Conservation (phyloP, 768 basidiomycete genomes). For the Amanita thiersii region DNA sequence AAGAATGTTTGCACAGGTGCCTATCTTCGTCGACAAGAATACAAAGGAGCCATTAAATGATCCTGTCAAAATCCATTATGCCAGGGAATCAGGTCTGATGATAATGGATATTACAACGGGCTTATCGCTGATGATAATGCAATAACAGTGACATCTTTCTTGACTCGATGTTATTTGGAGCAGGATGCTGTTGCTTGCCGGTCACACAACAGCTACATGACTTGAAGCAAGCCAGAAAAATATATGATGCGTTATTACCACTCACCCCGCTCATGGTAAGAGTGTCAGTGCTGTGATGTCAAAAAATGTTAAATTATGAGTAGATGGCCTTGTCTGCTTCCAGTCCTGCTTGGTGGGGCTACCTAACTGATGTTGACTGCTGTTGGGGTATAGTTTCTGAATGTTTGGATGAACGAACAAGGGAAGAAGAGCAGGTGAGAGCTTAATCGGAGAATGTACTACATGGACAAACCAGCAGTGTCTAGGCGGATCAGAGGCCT, state of each 20-base stretch:
- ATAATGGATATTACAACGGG: not conserved
- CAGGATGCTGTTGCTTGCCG: conserved; percentile 9
- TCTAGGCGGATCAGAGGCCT: conserved; percentile 3
- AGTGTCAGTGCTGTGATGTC: not conserved
- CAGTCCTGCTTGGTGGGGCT: conserved; percentile 10
- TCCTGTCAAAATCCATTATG: not conserved
- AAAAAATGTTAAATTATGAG: not conserved
- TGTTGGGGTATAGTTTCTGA: conserved; percentile 4
- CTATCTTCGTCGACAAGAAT: conserved; percentile 6
- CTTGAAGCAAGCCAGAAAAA: conserved; percentile 5
- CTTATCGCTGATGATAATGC: not conserved
- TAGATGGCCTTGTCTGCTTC: conserved; percentile 10
- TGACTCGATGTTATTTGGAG: conserved; percentile 5
- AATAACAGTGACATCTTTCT: conserved; percentile 4
- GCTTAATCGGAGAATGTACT: not conserved
- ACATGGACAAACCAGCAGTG: not conserved
- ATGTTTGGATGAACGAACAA: conserved; percentile 5
- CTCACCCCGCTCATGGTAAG: conserved; percentile 7
- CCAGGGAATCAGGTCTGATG: not conserved
- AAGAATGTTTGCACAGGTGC: conserved; percentile 2
- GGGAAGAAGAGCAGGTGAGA: conserved; percentile 3
- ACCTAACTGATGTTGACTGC: conserved; percentile 9
- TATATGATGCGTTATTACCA: conserved; percentile 9
- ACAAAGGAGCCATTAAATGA: conserved; percentile 7
- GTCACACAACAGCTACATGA: conserved; percentile 7